Conservation (phyloP, 371 early-diverging fungal genomes). For the Rhizopus sp. region DNA sequence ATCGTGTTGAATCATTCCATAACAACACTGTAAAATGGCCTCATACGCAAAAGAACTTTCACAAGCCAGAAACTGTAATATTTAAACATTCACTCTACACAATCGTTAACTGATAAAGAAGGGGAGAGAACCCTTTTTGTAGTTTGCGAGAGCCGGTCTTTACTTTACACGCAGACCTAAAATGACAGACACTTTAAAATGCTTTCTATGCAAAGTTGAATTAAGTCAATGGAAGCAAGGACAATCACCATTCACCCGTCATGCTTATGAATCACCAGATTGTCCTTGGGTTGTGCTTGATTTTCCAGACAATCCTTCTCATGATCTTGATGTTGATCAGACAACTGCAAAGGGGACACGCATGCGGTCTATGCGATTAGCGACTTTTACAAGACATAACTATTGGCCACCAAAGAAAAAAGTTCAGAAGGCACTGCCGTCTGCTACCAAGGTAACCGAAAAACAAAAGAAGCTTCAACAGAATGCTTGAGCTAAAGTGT, state of each 20-base stretch:
- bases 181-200: conserved; percentile 23
- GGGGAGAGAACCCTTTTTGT: not conserved
- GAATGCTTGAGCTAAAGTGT: not conserved
- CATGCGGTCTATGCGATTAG: conserved; percentile 27
- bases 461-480: not conserved
- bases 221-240: conserved; percentile 29
- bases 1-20: conserved; percentile 27
- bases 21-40: conserved; percentile 27
- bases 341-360: conserved; percentile 4
- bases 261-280: conserved; percentile 23
- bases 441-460: conserved; percentile 20
- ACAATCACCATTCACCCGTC: conserved; percentile 28
- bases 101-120: not conserved
- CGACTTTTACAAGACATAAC: conserved; percentile 28
- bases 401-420: conserved; percentile 34
- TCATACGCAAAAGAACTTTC: conserved; percentile 7
- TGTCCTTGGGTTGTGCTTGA: conserved; percentile 33
- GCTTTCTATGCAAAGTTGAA: conserved; percentile 38
- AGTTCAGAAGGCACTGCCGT: conserved; percentile 5
- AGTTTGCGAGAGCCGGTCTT: conserved; percentile 43
- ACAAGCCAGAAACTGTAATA: conserved; percentile 25
- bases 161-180: conserved; percentile 22
- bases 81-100: not conserved
- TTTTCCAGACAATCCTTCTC: conserved; percentile 21
- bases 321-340: not conserved